Base-by-base conservation (phyloP, 306 rosid species). In the Trifolium pratense region DNA sequence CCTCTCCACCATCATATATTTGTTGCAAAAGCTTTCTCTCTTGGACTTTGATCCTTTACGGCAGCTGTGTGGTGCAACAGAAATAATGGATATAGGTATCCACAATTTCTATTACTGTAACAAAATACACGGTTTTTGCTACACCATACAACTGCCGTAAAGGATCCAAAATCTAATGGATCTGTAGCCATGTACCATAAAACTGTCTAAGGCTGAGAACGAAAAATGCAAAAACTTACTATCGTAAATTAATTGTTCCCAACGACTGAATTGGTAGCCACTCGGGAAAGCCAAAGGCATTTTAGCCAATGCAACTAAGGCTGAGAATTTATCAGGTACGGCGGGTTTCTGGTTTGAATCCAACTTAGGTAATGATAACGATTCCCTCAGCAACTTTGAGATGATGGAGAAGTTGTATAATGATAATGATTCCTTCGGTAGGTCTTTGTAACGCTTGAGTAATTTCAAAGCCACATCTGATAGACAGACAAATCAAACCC, bases 401-500 rank as follows among this genome's bases (percentile, higher is more conserved):
- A 58, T 5, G 39, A 58, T 5, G 0, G 9, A 0, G 45, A 40
- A 9, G 1, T 40, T 9, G 12, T 2, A 3, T 25, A 10, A 16
- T 10, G 67, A 57, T 40, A 72, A 42, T 7, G 68, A 72, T 58
- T 72, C 34, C 8, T 4, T 16, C 4, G 60, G 10, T 9, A 59
- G 23, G 0, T 26, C 0, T 1, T 0, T 0, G 14, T 26, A 1
- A 13, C 13, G 6, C 4, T 34, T 3, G 0, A 74, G 53, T 51
- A 74, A 9, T 51, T 0, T 3, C 32, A 75, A 29, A 64, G 79
- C 79, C 9, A 75, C 79, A 51, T 64, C 78, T 75, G 36, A 3
- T 26, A 23, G 1, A 46, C 17, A 23, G 1, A 46, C 17, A 46
- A 46, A 63, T 48, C 18, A 73, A 57, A 39, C 55, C 55, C n/a